A percentile compares a stretch with the other conserved stretches of the same genome.
Conservation (phyloP, 2,329 filamentous ascomycete genomes). For the Aspergillus thermomutatus region DNA sequence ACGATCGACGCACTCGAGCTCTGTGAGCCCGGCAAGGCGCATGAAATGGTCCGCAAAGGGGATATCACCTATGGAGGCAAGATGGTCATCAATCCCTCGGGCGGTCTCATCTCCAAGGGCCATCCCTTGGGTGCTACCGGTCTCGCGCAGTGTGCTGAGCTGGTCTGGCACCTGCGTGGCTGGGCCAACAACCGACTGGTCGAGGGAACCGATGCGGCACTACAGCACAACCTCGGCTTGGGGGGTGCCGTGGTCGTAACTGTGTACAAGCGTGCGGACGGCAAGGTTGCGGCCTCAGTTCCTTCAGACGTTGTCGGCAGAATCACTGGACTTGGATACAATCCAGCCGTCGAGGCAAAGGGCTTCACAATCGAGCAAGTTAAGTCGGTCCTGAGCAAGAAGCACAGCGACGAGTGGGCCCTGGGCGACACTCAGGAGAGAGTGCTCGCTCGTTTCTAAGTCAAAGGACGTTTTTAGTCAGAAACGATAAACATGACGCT, state of each 20-base stretch:
- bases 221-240: slow-evolving; percentile 92
- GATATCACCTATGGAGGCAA: slow-evolving; percentile 88
- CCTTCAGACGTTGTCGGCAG: slow-evolving; percentile 63
- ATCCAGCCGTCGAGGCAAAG: slow-evolving; percentile 84
- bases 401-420: slow-evolving; percentile 68
- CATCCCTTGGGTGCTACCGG: slow-evolving; percentile 92
- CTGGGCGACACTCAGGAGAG: slow-evolving; percentile 70
- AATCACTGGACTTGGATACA: slow-evolving; percentile 74
- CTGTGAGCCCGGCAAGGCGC: slow-evolving; percentile 74
- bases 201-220: slow-evolving; percentile 64
- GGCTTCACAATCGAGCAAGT: slow-evolving; percentile 79
- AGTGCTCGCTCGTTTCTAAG: slow-evolving; percentile 65
- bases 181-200: slow-evolving; percentile 90
- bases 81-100: slow-evolving; percentile 86
- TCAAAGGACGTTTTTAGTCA: too few species aligned
- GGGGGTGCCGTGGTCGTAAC: slow-evolving; percentile 89
- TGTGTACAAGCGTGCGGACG: slow-evolving; percentile 82
- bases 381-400: slow-evolving; percentile 67
- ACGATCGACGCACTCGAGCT: slow-evolving; percentile 83
- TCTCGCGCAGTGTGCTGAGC: slow-evolving; percentile 90
- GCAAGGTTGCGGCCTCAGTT: slow-evolving; percentile 59
- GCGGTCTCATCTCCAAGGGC: slow-evolving; percentile 92
- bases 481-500: neutral
- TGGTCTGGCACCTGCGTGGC: slow-evolving; percentile 91
- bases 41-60: slow-evolving; percentile 81